phyloP scores from a whole-genome alignment of 2,329 filamentous ascomycete species.

The Alternaria gaisen region DNA sequence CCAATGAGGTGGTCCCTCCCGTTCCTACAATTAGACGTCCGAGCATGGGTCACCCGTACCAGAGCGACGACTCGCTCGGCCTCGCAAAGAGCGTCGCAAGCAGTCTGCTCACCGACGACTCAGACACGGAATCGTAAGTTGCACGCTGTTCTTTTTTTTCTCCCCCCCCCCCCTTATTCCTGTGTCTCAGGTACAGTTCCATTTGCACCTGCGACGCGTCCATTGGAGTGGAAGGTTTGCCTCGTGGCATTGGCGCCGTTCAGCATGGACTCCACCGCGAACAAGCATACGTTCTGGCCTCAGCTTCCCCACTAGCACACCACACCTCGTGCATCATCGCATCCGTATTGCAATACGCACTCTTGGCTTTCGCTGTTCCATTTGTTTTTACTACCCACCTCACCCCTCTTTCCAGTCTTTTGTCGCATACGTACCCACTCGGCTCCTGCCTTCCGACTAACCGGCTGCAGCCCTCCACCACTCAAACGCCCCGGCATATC shows the following conservation, averaged over 20 bases:
- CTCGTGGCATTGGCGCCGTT: slow-evolving; percentile 22
- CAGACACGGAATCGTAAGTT: slow-evolving; percentile 61
- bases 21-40: slow-evolving; percentile 31
- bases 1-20: slow-evolving; percentile 32
- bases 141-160: slow-evolving; percentile 17
- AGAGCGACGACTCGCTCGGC: slow-evolving; percentile 54
- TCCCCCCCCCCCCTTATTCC: neutral
- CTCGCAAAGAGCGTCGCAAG: slow-evolving; percentile 57
- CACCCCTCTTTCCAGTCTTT: slow-evolving; percentile 23
- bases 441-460: slow-evolving; percentile 35
- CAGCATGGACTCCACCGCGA: slow-evolving; percentile 33
- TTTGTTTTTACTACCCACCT: slow-evolving; percentile 19
- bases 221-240: slow-evolving; percentile 3
- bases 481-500: slow-evolving; percentile 52
- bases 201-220: slow-evolving; percentile 16
- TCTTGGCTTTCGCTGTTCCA: slow-evolving; percentile 19
- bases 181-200: slow-evolving; percentile 17
- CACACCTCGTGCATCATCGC: slow-evolving; percentile 17
- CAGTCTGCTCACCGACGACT: slow-evolving; percentile 62
- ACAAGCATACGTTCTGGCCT: slow-evolving; percentile 27
- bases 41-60: slow-evolving; percentile 25
- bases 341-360: slow-evolving; percentile 19
- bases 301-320: slow-evolving; percentile 28
- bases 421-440: slow-evolving; percentile 22
- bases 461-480: slow-evolving; percentile 43